Base-by-base conservation (phyloP, 805 yeast genomes). In the Metschnikowia similis region DNA sequence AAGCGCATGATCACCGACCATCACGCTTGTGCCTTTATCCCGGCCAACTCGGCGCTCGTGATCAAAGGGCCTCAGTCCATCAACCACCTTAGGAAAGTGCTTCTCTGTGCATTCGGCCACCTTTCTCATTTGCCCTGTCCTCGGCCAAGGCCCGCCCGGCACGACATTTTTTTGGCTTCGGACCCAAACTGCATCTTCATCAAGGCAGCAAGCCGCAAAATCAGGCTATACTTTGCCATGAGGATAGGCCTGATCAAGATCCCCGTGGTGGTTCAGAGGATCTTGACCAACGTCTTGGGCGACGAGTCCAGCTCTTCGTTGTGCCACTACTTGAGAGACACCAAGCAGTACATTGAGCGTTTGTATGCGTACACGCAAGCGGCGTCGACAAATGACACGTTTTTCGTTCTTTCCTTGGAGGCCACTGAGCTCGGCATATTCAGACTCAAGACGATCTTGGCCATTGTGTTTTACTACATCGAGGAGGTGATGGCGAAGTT, bases 41-140 rank as follows among this genome's bases (percentile, higher is more conserved):
- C 85, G 0, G 66, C 69, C 1, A 82, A 74, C 39, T 79, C 83
- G 80, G 67, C 82, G 0, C 46, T 86, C 26, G 88, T 84, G 1
- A 55, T 87, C 5, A 74, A 79, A 56, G 85, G 91, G 0, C 83
- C 90, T 0, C 87, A 84, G 49, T 81, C 91, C 0, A 55, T 85
- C 32, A 83, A 82, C 54, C 64, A 68, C 27, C 61, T 87, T 34
- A 79, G 77, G 39, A 84, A 56, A 50, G 82, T 14, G 83, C 83
- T 0, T 37, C 84, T 83, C 56, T 61, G 11, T 13, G 45, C 45
- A 2, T 41, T 16, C 10, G 37, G 36, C 13, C n/a, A 21, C 4
- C 42, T 41, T 41, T 8, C 37, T 6, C 7, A 11, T 21, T 11
- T 17, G 29, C 29, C 39, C 7, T 17, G 14, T 21, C 28, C 39